Evolutionary conservation across 345 rosid species (phyloP).

Genomic region (Alliaria petiolata): DNA sequence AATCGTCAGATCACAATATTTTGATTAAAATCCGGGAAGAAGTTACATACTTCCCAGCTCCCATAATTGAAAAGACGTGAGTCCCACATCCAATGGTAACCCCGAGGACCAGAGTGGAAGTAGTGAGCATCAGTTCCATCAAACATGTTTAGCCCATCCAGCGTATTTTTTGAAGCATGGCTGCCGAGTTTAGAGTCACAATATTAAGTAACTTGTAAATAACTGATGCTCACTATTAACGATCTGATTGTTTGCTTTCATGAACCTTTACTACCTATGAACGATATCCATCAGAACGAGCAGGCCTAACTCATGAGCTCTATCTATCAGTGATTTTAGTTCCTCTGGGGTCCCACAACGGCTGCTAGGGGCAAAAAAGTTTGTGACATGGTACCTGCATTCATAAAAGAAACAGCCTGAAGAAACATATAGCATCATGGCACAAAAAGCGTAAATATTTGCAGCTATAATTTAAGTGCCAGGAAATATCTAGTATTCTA

Average conservation of each 20-base stretch:
- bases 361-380: constrained; percentile 92
- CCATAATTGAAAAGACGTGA: constrained; percentile 97
- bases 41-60: constrained; percentile 88
- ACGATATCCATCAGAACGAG: constrained; percentile 97
- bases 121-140: constrained; percentile 95
- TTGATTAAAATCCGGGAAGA: constrained; percentile 10
- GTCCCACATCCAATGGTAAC: constrained; percentile 99
- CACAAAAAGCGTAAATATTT: no score
- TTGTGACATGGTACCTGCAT: constrained; percentile 91
- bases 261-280: constrained; percentile 59
- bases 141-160: constrained; percentile 97
- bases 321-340: constrained; percentile 85
- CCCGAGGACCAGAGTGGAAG: constrained; percentile 86
- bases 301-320: constrained; percentile 89
- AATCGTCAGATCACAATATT: background rate
- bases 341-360: constrained; percentile 97
- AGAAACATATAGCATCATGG: no score
- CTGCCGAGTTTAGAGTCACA: constrained; percentile 32
- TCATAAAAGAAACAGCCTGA: constrained; percentile 21
- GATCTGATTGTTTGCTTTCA: constrained; percentile 3
- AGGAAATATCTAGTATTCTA: no score
- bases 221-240: constrained; percentile 3
- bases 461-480: no score
- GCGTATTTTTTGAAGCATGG: constrained; percentile 86
- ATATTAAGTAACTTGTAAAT: background rate